Base-by-base conservation (phyloP, 192 early-diverging fungal genomes). In the Diversispora epigaea region DNA sequence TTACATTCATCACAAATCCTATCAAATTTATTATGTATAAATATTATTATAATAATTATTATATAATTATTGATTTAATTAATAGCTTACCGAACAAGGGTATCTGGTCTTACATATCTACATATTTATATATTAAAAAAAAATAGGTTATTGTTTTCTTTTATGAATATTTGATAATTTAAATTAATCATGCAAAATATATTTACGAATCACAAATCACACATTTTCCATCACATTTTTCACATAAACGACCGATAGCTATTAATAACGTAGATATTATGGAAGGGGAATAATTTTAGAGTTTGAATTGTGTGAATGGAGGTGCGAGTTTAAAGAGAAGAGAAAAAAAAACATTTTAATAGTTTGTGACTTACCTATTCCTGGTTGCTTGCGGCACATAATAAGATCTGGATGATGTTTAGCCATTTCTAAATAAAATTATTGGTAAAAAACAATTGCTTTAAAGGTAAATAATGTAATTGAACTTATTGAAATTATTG, bases 1-100 rank as follows among this genome's bases (percentile, higher is more conserved):
- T 98, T 98, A 85, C 95, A 96, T 80, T 98, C 95, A 76, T 96
- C 95, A 79, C 96, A 98, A 56, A 97, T 93, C 60, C 91, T 91
- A 46, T n/a, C 10, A 57, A n/a, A n/a, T 39, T 40, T 15, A 56
- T 15, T 12, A 54, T 43, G 10, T 25, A 14, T 40, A 19, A 14
- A 43, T 19, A 41, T 44, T 15, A 44, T 65, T 41, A 50, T 52
- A 22, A 22, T 55, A 4, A 25, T 39, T 62, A 22, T 41, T 62
- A 62, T 14, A 62, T 10, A 22, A 32, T 32, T 32, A 32, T 32
- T 32, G n/a, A 22, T 39, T 47, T 46, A 72, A 6, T 3, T 32
- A 12, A 45, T 32, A 19, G 22, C 56, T 73, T 22, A 73, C 71
- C 71, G 55, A 11, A 97, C 96, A 49, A 92, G 73, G 49, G 93